phyloP scores from a whole-genome alignment of 257 asterid species.

The Mitragyna speciosa region DNA sequence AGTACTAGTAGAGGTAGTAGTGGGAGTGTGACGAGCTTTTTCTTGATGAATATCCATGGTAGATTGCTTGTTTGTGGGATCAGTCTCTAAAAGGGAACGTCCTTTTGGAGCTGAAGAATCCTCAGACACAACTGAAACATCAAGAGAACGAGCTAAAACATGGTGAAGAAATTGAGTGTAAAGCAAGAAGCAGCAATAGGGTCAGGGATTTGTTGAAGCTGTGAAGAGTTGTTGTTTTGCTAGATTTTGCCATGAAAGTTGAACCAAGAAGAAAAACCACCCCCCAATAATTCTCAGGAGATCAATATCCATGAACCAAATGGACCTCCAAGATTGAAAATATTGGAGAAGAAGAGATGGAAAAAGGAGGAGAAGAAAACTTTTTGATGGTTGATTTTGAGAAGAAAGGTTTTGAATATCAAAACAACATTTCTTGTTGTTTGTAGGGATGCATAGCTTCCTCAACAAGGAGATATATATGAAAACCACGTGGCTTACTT shows the following conservation, averaged over 20 bases:
- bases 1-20: slow-evolving; percentile 1
- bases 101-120: slow-evolving; percentile 25
- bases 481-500: slow-evolving; percentile 41
- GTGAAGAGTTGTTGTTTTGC: slow-evolving; percentile 11
- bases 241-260: slow-evolving; percentile 62
- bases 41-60: slow-evolving; percentile 26
- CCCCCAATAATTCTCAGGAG: slow-evolving; percentile 61
- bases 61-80: slow-evolving; percentile 23
- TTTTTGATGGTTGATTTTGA: slow-evolving; percentile 21
- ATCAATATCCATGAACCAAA: slow-evolving; percentile 84
- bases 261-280: slow-evolving; percentile 50
- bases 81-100: slow-evolving; percentile 23
- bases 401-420: slow-evolving; percentile 29
- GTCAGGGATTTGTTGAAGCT: slow-evolving; percentile 11
- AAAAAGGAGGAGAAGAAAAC: slow-evolving; percentile 4
- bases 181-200: slow-evolving; percentile 23
- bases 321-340: slow-evolving; percentile 45
- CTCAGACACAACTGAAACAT: slow-evolving; percentile 17
- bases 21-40: slow-evolving; percentile 6
- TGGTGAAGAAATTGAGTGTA: slow-evolving; percentile 30
- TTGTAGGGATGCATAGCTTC: slow-evolving; percentile 24
- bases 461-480: slow-evolving; percentile 24
- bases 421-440: slow-evolving; percentile 35
- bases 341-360: slow-evolving; percentile 4
- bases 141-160: slow-evolving; percentile 13